These are phyloP conservation scores for Fomitopsis pulvina DNA, from an alignment of 768 basidiomycete genomes.

Conservation along the genomic window DNA sequence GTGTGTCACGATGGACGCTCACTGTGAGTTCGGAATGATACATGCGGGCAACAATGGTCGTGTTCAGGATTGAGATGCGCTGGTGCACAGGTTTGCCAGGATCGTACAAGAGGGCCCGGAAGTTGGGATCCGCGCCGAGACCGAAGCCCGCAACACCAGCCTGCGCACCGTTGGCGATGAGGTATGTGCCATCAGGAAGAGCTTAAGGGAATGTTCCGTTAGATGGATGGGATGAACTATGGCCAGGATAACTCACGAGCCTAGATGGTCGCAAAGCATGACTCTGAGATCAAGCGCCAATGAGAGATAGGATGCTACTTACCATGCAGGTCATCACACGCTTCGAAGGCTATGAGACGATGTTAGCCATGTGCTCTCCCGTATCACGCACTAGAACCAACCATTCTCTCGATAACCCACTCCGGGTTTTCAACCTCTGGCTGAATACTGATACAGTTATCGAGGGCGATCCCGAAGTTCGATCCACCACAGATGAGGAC, in stretches of 20 bases:
- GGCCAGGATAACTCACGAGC: neutral
- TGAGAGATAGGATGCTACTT: constrained; percentile 5
- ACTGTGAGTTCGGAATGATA: constrained; percentile 72
- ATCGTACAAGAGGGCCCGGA: constrained; percentile 63
- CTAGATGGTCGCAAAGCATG: too few relatives aligned
- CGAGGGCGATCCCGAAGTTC: constrained; percentile 46
- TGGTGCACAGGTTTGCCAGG: constrained; percentile 51
- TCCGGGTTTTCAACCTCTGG: constrained; percentile 57
- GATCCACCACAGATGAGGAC: constrained; percentile 76
- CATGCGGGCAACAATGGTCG: constrained; percentile 65
- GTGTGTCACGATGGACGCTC: neutral
- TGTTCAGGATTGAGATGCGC: constrained; percentile 60
- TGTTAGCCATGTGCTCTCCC: neutral
- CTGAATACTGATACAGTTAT: constrained; percentile 65
- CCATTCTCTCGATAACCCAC: constrained; percentile 79
- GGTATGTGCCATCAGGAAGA: constrained; percentile 67
- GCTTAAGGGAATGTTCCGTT: constrained; percentile 16
- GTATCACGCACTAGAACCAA: constrained; percentile 26
- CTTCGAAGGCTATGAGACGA: constrained; percentile 44
- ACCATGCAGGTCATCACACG: constrained; percentile 77
- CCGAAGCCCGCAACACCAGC: constrained; percentile 73
- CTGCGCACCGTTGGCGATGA: constrained; percentile 71
- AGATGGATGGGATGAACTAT: neutral
- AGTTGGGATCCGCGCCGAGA: constrained; percentile 56
- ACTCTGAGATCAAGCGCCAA: too few relatives aligned